phyloP scores from a whole-genome alignment of 495 filamentous ascomycete species.

The Penicillium longicatenatum region DNA sequence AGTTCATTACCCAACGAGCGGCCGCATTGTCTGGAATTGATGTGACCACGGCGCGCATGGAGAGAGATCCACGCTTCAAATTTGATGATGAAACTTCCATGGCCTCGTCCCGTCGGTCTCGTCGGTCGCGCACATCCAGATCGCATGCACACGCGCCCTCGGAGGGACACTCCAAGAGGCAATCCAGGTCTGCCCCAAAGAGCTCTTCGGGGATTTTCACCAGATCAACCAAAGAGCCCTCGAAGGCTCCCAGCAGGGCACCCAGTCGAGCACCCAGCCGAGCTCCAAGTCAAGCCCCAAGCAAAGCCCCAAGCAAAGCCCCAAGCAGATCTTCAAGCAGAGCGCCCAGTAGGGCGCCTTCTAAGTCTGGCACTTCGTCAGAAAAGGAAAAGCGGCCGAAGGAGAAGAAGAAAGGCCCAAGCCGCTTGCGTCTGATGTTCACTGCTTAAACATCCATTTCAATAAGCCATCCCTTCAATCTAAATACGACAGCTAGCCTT shows the following conservation, averaged over 20 bases:
- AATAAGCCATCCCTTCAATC: background rate
- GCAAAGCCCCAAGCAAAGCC: slow-evolving; percentile 13
- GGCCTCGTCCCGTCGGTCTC: slow-evolving; percentile 42
- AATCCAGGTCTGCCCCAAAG: slow-evolving; percentile 21
- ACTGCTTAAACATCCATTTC: slow-evolving; percentile 28
- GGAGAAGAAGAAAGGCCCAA: slow-evolving; percentile 42
- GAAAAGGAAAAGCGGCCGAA: slow-evolving; percentile 40
- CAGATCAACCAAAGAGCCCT: slow-evolving; percentile 24
- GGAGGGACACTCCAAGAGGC: slow-evolving; percentile 17
- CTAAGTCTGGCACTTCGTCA: slow-evolving; percentile 19
- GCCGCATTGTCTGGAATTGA: slow-evolving; percentile 59
- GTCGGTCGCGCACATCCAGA: slow-evolving; percentile 34
- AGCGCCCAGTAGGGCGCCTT: slow-evolving; percentile 12
- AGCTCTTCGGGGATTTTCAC: slow-evolving; percentile 22
- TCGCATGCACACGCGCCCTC: slow-evolving; percentile 17
- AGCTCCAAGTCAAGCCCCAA: slow-evolving; percentile 5
- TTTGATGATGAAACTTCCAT: slow-evolving; percentile 41
- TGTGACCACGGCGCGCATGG: slow-evolving; percentile 37
- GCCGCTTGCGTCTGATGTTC: slow-evolving; percentile 48
- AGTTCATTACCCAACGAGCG: slow-evolving; percentile 81
- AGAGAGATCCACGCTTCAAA: slow-evolving; percentile 41
- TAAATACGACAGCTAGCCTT: background rate
- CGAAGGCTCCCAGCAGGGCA: slow-evolving; percentile 22
- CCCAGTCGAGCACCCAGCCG: slow-evolving; percentile 13
- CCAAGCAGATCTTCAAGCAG: slow-evolving; percentile 15